Conservation (phyloP, 2,329 filamentous ascomycete species). For the Neophaeococcomyces mojaviensis region DNA sequence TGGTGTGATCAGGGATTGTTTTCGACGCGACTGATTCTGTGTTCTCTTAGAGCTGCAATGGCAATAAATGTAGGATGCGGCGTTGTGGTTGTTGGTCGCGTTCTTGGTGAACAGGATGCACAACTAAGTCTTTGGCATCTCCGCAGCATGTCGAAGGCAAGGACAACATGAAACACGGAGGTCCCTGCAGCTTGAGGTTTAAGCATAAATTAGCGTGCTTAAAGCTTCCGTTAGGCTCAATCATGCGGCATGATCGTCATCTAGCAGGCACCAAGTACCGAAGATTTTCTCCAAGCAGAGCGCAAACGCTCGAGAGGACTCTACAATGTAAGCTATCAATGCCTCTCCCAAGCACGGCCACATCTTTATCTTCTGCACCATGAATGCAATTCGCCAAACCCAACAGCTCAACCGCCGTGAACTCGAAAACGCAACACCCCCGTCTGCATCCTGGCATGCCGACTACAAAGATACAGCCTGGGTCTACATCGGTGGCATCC, state of each 20-base stretch:
- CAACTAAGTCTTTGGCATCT: neutral
- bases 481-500: conserved; percentile 89
- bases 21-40: no score
- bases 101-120: neutral
- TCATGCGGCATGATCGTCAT: neutral
- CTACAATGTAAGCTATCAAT: no score
- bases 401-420: conserved; percentile 90
- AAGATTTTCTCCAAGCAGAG: conserved; percentile 2
- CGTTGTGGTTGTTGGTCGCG: neutral
- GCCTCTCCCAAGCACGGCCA: no score
- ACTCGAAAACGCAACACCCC: conserved; percentile 79
- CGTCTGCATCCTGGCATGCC: conserved; percentile 89
- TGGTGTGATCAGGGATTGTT: neutral
- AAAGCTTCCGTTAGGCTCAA: neutral
- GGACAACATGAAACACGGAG: neutral
- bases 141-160: neutral
- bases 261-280: neutral
- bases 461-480: conserved; percentile 98
- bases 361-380: no score
- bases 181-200: conserved; percentile 5
- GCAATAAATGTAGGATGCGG: no score
- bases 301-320: no score
- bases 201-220: conserved; percentile 5
- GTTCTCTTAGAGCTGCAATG: no score
- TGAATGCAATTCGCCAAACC: conserved; percentile 93